Percentiles rank a stretch among this genome's conserved stretches.
Evolutionary conservation across 169 alveolate species (phyloP).

Genomic region (Miamiensis avidus): DNA sequence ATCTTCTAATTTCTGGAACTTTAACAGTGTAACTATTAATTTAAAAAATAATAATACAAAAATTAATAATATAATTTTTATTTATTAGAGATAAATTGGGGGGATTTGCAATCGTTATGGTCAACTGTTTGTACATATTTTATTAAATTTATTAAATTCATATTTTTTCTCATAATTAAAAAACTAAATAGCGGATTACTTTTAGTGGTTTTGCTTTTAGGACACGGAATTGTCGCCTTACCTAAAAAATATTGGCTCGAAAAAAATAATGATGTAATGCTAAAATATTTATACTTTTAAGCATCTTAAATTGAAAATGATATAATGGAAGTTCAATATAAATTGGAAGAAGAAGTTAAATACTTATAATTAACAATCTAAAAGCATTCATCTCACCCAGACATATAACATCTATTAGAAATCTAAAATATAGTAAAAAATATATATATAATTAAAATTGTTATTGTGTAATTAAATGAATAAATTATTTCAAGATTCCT

Average conservation of each 20-base stretch:
- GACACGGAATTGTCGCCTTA: conserved; percentile 66
- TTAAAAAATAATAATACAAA: background rate
- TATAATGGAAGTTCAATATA: conserved; percentile 4
- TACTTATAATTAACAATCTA: background rate
- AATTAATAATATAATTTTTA: background rate
- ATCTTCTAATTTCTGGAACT: conserved; percentile 21
- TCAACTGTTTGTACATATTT: conserved; percentile 28
- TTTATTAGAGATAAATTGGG: conserved; percentile 12
- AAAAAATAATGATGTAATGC: conserved; percentile 14
- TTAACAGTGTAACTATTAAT: background rate
- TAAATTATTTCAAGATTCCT: background rate
- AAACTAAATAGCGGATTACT: conserved; percentile 40
- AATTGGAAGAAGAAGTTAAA: conserved; percentile 28
- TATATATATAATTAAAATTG: conserved; percentile 9
- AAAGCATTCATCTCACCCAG: background rate
- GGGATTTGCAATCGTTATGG: conserved; percentile 26
- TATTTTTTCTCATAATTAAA: background rate
- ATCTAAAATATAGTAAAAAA: conserved; percentile 6
- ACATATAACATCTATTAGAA: background rate
- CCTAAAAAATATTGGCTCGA: conserved; percentile 49
- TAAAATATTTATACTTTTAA: conserved; percentile 20
- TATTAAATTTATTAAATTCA: background rate
- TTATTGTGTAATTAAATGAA: background rate
- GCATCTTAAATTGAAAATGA: conserved; percentile 34
- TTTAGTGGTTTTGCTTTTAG: conserved; percentile 54